Conservation (phyloP, 768 basidiomycete species). For the Sistotremastrum suecicum region DNA sequence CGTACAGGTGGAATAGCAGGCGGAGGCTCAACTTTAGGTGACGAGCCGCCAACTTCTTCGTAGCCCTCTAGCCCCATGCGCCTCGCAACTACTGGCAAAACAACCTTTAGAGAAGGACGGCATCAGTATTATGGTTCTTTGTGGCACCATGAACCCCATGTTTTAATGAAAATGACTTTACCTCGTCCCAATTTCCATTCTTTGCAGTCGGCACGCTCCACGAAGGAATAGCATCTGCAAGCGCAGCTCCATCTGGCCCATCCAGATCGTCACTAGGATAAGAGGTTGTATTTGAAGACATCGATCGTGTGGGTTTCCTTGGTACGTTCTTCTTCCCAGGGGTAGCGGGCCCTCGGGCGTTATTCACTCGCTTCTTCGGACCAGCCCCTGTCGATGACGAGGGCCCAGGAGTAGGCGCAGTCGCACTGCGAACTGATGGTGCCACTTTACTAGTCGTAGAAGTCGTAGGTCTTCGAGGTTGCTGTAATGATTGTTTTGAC, state of each 20-base stretch:
- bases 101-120: constrained; percentile 34
- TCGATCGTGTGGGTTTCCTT: not conserved
- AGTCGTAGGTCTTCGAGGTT: constrained; percentile 27
- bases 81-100: constrained; percentile 71
- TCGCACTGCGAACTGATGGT: constrained; percentile 23
- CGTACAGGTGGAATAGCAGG: constrained; percentile 44
- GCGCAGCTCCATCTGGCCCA: constrained; percentile 26
- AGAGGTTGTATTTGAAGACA: not conserved
- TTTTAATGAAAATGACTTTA: constrained; percentile 16
- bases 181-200: constrained; percentile 78
- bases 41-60: constrained; percentile 53
- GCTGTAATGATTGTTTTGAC: constrained; percentile 19
- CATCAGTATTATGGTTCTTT: constrained; percentile 1
- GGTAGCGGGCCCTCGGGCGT: not conserved
- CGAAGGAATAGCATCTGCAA: constrained; percentile 65
- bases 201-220: constrained; percentile 64
- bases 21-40: constrained; percentile 25
- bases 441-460: constrained; percentile 9
- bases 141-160: no score
- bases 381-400: not conserved
- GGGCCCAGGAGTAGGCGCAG: constrained; percentile 21
- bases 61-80: constrained; percentile 70
- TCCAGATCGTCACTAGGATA: constrained; percentile 50
- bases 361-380: not conserved
- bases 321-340: not conserved